Evolutionary conservation across 2,329 filamentous ascomycete species (phyloP), one percentile per base, ranked within the genome.

Genomic region (Phyllosticta citribraziliensis): DNA sequence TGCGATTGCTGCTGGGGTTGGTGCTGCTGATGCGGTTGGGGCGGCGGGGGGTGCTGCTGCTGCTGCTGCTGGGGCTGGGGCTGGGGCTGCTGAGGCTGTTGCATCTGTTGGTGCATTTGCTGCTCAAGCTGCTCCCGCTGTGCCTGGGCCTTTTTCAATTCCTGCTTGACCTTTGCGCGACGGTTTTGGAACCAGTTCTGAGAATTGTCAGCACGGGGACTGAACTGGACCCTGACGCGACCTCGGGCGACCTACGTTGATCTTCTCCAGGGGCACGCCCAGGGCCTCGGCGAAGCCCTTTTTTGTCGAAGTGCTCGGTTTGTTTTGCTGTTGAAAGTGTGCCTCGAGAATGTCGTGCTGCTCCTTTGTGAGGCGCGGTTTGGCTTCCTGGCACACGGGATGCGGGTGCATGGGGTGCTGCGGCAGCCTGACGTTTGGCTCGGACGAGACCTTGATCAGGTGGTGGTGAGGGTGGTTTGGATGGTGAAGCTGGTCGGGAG

Each of bases 181-280:
- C 79, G 76, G 66, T 81, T 81, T 67, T 81, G 79, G 65, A 81
- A 81, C 79, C 79, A 81, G 66, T 81, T 81, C 78, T 80, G 65
- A 61, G 19, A 19, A 40, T 25, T 52, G 66, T 77, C 70, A 78
- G 74, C 64, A 33, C 35, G 57, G 58, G 67, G 11, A 40, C 10
- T 25, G 24, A 19, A 56, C 20, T 17, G 20, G 30, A 55, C 59
- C 35, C 40, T 52, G 40, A 35, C 55, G 56, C 17, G 33, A 52
- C 27, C 55, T 53, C 20, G 30, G 58, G 25, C 47, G 35, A 76
- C 78, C 70, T 68, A 80, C 78, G 65, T 81, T 81, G 69, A 81
- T 78, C 72, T 81, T 81, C 69, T 81, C 79, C 61, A 81, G 69
- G 40, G 79, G 77, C 27, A 80, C 78, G 55, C 74, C 73, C 27